Evolutionary conservation across 2,329 filamentous ascomycete species (phyloP), one percentile per base, ranked within the genome.

Genomic region (Epichloe uncinata): DNA sequence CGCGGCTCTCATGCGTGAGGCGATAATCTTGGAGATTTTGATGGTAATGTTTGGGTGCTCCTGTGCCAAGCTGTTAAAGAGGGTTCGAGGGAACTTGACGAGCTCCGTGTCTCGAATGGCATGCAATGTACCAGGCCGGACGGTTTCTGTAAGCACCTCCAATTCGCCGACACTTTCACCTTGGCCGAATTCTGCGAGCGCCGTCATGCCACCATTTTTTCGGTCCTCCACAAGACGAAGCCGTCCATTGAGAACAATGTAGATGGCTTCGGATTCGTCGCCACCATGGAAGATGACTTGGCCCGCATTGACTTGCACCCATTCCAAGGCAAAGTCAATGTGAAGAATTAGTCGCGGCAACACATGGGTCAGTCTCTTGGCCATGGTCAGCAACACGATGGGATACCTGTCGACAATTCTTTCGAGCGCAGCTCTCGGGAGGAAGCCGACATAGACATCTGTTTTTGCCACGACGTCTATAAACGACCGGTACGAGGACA

Each of bases 11-110:
- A 98, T 97, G 3, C 93, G 82, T 36, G 90, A 89, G 0, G 93
- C 93, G 59, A 98, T 96, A 57, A 98, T 93, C 66, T 97, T 98
- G 1, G 93, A 97, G 30, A 98, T 95, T 66, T 97, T 96, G 65
- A 98, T 97, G 0, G 93, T 97, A 61, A 98, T 98, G 42, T 89
- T 94, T 5, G 93, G 93, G 61, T 98, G 93, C 61, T 98, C 93
- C 62, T 95, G 85, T 0, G 93, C 93, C 48, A 98, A 78, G 61
- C 93, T 98, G 72, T 98, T 98, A 73, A 98, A 98, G 1, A 98
- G 71, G 0, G 88, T 95, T 52, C 91, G 86, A 1, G 93, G 93
- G 53, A 98, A 95, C 60, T 95, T 97, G 52, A 94, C 91, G 30
- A 98, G 71, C 63, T 98, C 93, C 0, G 93, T 97, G 56, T 97